Percentiles rank a stretch among this genome's conserved stretches.
Conservation (phyloP, 805 yeast species). For the Scheffersomyces stipitis region DNA sequence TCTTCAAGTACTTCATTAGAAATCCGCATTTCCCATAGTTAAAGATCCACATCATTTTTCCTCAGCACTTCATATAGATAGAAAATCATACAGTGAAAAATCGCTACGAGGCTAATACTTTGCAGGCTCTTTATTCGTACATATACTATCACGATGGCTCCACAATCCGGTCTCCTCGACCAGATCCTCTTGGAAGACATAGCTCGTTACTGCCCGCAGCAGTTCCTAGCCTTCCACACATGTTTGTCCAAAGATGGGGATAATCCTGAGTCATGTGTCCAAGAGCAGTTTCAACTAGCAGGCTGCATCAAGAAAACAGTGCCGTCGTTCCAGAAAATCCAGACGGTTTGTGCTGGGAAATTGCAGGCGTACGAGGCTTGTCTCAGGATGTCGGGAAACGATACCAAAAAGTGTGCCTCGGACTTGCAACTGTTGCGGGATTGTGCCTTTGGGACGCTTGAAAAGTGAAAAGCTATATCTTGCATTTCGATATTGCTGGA, state of each 20-base stretch:
- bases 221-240: constrained; percentile 69
- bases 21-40: too few relatives aligned
- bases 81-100: too few relatives aligned
- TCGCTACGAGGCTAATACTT: too few relatives aligned
- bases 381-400: constrained; percentile 46
- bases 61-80: too few relatives aligned
- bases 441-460: constrained; percentile 53
- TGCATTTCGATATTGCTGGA: too few relatives aligned
- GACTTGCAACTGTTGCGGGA: constrained; percentile 57
- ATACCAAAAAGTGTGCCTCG: constrained; percentile 50
- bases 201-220: constrained; percentile 72
- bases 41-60: too few relatives aligned
- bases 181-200: constrained; percentile 76
- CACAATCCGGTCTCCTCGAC: constrained; percentile 44
- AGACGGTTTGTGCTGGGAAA: constrained; percentile 55
- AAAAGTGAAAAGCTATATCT: too few relatives aligned
- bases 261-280: constrained; percentile 48
- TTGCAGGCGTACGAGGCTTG: constrained; percentile 69
- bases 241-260: constrained; percentile 64
- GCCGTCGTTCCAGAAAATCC: constrained; percentile 71
- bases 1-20: too few relatives aligned
- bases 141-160: not conserved
- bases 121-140: too few relatives aligned
- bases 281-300: constrained; percentile 57
- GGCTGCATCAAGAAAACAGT: constrained; percentile 63